phyloP scores from a whole-genome alignment of 2,329 filamentous ascomycete species.

The Chrysoporthe cubensis region DNA sequence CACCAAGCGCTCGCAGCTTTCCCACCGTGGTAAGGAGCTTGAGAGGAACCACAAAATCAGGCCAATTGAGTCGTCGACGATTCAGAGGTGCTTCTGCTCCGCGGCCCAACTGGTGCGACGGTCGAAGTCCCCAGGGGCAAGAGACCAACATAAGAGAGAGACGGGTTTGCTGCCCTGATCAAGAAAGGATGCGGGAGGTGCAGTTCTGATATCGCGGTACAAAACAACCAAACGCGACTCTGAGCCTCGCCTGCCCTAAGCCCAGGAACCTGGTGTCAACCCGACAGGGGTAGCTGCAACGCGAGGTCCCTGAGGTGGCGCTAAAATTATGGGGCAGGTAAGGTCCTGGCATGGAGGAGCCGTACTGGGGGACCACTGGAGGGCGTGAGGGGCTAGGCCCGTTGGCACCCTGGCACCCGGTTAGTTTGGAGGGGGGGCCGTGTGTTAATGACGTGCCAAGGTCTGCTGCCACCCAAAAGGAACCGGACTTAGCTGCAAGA shows the following conservation, averaged over 20 bases:
- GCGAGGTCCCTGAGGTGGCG: not conserved
- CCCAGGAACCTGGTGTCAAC: conserved; percentile 7
- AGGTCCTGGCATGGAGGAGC: not conserved
- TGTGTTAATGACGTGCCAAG: conserved; percentile 1
- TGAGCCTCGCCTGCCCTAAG: conserved; percentile 5
- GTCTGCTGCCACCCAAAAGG: not conserved
- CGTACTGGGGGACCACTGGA: not conserved
- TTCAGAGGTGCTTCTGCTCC: not conserved
- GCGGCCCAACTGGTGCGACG: not conserved
- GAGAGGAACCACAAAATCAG: not conserved
- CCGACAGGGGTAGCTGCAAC: conserved; percentile 22
- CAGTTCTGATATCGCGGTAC: conserved; percentile 16
- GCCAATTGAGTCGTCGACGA: conserved; percentile 13
- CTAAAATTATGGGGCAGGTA: conserved; percentile 7
- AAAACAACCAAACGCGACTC: conserved; percentile 11
- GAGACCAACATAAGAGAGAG: not conserved
- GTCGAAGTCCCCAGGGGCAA: not conserved
- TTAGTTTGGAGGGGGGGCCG: not conserved
- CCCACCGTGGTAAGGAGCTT: conserved; percentile 13
- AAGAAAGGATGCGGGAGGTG: too few relatives aligned
- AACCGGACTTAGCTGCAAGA: conserved; percentile 29
- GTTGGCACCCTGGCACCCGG: not conserved
- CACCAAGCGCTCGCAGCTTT: conserved; percentile 16
- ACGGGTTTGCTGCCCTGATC: not conserved
- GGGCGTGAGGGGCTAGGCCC: too few relatives aligned